These are phyloP conservation scores for Cladosporium sp. DNA, from an alignment of 2,329 filamentous ascomycete genomes.

Conservation along the genomic window DNA sequence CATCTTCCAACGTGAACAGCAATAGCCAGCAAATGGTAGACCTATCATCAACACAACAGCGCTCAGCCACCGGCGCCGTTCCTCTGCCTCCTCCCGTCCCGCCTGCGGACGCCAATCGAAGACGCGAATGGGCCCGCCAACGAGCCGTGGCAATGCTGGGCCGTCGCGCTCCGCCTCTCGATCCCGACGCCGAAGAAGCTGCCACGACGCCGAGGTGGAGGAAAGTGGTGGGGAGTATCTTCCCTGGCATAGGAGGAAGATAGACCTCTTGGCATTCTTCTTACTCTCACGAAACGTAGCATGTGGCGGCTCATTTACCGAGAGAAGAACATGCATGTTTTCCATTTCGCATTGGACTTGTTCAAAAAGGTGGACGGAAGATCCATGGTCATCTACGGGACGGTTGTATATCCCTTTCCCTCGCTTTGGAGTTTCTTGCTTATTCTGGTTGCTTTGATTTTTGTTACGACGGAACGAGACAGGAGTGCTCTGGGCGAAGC, in stretches of 20 bases:
- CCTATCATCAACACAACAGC: conserved; percentile 9
- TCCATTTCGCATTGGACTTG: too few relatives aligned
- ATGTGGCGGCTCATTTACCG: too few relatives aligned
- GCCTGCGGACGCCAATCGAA: conserved; percentile 17
- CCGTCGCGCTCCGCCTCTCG: conserved; percentile 19
- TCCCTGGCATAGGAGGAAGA: conserved; percentile 20
- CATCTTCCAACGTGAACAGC: not conserved
- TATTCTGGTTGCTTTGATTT: too few relatives aligned
- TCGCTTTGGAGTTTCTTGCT: too few relatives aligned
- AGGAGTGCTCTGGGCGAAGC: too few relatives aligned
- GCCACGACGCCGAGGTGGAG: conserved; percentile 24
- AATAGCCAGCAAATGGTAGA: conserved; percentile 21
- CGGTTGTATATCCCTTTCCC: too few relatives aligned
- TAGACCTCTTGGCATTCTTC: not conserved
- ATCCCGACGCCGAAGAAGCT: conserved; percentile 28
- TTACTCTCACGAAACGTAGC: too few relatives aligned
- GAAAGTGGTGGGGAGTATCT: conserved; percentile 27
- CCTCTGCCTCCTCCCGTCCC: conserved; percentile 17
- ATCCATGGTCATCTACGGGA: too few relatives aligned
- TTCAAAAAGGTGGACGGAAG: too few relatives aligned
- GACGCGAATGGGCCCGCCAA: conserved; percentile 44
- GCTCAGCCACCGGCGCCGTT: conserved; percentile 7
- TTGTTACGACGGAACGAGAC: too few relatives aligned
- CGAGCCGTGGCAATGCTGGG: conserved; percentile 43
- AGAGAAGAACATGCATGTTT: too few relatives aligned